Evolutionary conservation across 2,329 filamentous ascomycete genomes (phyloP).

Genomic region (Penicillium rolfsii): DNA sequence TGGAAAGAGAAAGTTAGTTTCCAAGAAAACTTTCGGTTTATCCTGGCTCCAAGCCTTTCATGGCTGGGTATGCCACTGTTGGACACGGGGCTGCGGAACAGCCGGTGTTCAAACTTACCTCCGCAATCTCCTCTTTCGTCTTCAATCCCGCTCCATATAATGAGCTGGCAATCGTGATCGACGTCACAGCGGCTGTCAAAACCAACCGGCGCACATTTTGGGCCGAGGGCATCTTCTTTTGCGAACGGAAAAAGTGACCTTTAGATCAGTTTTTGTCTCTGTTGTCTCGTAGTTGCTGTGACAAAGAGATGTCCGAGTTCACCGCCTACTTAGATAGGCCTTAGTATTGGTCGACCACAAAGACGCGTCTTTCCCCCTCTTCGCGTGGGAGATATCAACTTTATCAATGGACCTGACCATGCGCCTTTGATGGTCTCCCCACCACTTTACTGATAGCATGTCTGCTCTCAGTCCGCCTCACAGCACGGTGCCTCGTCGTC

Average conservation of each 20-base stretch:
- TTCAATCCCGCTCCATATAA: conserved; percentile 65
- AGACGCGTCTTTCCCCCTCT: conserved; percentile 32
- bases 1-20: conserved; percentile 6
- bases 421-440: conserved; percentile 14
- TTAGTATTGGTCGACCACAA: conserved; percentile 27
- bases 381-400: conserved; percentile 18
- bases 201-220: conserved; percentile 54
- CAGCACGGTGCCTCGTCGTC: conserved; percentile 34
- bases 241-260: not conserved
- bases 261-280: not conserved
- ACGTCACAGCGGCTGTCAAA: conserved; percentile 58
- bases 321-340: conserved; percentile 32
- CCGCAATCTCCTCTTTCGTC: conserved; percentile 53
- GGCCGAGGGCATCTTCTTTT: conserved; percentile 32
- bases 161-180: conserved; percentile 60
- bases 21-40: not conserved
- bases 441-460: conserved; percentile 27
- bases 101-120: conserved; percentile 49
- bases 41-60: not conserved
- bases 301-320: conserved; percentile 19
- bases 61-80: not conserved
- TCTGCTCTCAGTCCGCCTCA: conserved; percentile 29
- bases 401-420: conserved; percentile 13
- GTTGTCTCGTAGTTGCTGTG: conserved; percentile 1
- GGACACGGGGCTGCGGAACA: not conserved